Base-by-base conservation (phyloP, 2,329 filamentous ascomycete genomes). In the Kalmusia sp. region DNA sequence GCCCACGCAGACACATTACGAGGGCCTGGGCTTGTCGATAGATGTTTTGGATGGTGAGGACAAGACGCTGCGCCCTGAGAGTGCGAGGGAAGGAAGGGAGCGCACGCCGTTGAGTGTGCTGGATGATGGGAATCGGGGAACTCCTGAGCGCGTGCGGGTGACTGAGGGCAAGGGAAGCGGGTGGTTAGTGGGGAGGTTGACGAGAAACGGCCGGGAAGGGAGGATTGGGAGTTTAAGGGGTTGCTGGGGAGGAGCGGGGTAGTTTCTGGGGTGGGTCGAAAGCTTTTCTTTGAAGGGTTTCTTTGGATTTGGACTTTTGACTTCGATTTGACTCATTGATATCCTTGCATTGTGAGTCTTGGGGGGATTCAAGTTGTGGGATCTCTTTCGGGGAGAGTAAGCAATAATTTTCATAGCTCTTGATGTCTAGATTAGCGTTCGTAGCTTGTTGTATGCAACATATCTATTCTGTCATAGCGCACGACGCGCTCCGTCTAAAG, bases 141-240 rank as follows among this genome's bases (percentile, higher is more conserved):
- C 48, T 39, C 57, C 55, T 8, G 58, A 57, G 27, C 27, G 39
- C 8, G 7, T 59, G 51, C 15, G 61, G 49, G 17, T 59, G 50
- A 46, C 48, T 25, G 54, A 60, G 49, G 57, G 54, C n/a, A 60
- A 61, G 52, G 19, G 14, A 58, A 41, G 43, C 49, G 53, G 46
- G 52, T 55, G 24, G 43, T 59, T 22, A 55, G 52, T 50, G 52
- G 38, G 28, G 58, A 57, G 31, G 52, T 52, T 19, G 52, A 52
- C n/a, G 50, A 45, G 44, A 52, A 48, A 24, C 19, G 7, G 14
- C 58, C 52, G 52, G 45, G 53, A 28, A 52, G 51, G 55, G 62
- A 58, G 54, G 64, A 58, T 28, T 65, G 64, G 64, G 22, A 66
- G 61, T 47, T 49, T 60, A 55, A 69, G 60, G 55, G 52, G 49